Base-by-base conservation (phyloP, 1,284 basidiomycete genomes). In the Apiotrichum brassicae region DNA sequence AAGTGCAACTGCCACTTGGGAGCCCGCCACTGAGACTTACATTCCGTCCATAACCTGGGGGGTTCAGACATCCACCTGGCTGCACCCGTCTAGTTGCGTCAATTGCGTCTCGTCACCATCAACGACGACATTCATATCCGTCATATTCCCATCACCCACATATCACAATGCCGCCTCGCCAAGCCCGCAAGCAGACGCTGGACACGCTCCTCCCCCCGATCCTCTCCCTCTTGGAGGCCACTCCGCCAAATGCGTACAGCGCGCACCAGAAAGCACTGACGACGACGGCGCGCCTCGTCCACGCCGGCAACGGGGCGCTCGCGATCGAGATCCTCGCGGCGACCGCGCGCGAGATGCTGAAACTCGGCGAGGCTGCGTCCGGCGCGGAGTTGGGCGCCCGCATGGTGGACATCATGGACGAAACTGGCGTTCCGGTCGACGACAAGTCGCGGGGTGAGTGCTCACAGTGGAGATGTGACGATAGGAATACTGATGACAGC, bases 191-290 rank as follows among this genome's bases (percentile, higher is more conserved):
- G 18, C 70, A 63, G 7, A 63, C 61, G 14, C 54, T 65, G 24
- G 64, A 68, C 2, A 53, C 60, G 38, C 68, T 72, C 41, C 67
- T 73, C 20, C 72, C 71, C 8, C 66, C 73, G 20, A 73, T 75
- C 54, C 64, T 73, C 25, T 32, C 48, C 36, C 62, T 67, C 34
- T 63, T 73, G 14, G 30, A 51, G 40, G 56, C 61, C 14, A 56
- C 57, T 23, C 57, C 67, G 14, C 72, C 70, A 6, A 68, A 84
- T 53, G 80, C 86, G 4, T 94, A 95, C 72, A 87, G 88, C 61
- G 91, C 90, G 0, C 92, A 95, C 63, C 91, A 95, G 71, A 94
- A 94, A 75, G 87, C 90, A 23, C 82, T 92, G 26, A 95, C 92
- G 23, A 93, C 92, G 57, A 89, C 89, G 6, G 84, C 90, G 12